Conservation (phyloP, 2,329 filamentous ascomycete genomes). For the Xylaria polymorpha region DNA sequence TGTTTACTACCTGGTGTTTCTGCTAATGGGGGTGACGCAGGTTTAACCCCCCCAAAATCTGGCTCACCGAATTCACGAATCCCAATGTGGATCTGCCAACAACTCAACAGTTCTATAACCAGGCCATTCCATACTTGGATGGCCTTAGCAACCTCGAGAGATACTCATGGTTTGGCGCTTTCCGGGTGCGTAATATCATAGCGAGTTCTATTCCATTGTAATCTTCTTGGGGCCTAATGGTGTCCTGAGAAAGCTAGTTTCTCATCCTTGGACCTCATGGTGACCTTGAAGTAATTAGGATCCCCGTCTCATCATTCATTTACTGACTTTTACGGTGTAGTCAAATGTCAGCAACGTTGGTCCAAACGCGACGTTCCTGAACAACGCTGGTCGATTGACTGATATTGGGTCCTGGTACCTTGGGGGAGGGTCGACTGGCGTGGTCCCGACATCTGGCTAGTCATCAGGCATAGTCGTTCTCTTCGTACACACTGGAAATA, state of each 20-base stretch:
- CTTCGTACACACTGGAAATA: not conserved
- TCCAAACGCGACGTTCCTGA: not conserved
- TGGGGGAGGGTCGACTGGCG: not conserved
- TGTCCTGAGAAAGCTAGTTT: not conserved
- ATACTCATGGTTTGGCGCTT: not conserved
- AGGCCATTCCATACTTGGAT: slow-evolving; percentile 3
- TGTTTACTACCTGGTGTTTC: not conserved
- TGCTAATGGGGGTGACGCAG: not conserved
- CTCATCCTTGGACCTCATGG: not conserved
- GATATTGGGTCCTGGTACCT: slow-evolving; percentile 1
- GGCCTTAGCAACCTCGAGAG: slow-evolving; percentile 1
- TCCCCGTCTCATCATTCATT: not conserved
- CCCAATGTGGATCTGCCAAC: not conserved
- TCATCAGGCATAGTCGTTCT: not conserved
- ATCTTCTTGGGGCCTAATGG: not conserved
- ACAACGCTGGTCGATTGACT: not conserved
- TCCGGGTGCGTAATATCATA: slow-evolving; percentile 1
- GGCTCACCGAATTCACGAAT: slow-evolving; percentile 9
- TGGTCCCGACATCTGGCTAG: not conserved
- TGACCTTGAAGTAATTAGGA: not conserved
- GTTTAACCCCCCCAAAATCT: not conserved
- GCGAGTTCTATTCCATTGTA: not conserved
- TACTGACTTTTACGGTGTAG: not conserved
- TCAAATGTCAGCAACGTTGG: not conserved
- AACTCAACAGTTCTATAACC: slow-evolving; percentile 2